These are phyloP conservation scores for Backusella australiensis DNA, from an alignment of 192 early-diverging fungal genomes.

Conservation along the genomic window DNA sequence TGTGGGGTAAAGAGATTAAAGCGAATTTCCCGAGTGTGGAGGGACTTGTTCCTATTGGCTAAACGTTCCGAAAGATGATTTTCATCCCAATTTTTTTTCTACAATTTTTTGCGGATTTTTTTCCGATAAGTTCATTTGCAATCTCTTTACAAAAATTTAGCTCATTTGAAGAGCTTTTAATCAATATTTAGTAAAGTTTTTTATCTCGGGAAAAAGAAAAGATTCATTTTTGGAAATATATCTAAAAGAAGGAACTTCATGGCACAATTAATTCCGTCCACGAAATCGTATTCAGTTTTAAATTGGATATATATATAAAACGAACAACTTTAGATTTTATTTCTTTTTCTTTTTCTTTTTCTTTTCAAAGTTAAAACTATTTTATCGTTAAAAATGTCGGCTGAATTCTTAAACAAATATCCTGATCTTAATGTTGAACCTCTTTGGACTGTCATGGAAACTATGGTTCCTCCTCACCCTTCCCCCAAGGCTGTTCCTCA, in stretches of 20 bases:
- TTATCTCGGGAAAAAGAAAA: not conserved
- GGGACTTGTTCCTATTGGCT: not conserved
- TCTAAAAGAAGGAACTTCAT: not conserved
- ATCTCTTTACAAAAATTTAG: not conserved
- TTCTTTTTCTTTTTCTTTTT: not conserved
- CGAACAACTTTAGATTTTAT: not conserved
- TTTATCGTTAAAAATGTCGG: not conserved
- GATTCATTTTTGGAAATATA: not conserved
- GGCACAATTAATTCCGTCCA: not conserved
- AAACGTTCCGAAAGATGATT: not conserved
- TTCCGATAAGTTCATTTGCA: not conserved
- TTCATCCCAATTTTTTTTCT: not conserved
- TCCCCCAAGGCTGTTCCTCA: constrained; percentile 1
- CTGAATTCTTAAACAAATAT: constrained; percentile 3
- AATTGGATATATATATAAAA: constrained; percentile 1
- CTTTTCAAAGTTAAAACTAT: not conserved
- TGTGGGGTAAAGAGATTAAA: constrained; percentile 1
- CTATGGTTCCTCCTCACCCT: constrained; percentile 11
- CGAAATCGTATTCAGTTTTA: not conserved
- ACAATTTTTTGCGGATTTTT: not conserved
- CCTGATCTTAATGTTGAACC: constrained; percentile 11
- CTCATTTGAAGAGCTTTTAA: not conserved
- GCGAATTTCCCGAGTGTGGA: not conserved
- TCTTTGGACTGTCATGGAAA: constrained; percentile 14
- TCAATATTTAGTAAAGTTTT: constrained; percentile 3